These are phyloP conservation scores for Cardamine chenopodiifolia DNA, from an alignment of 345 rosid species.

Conservation along the genomic window DNA sequence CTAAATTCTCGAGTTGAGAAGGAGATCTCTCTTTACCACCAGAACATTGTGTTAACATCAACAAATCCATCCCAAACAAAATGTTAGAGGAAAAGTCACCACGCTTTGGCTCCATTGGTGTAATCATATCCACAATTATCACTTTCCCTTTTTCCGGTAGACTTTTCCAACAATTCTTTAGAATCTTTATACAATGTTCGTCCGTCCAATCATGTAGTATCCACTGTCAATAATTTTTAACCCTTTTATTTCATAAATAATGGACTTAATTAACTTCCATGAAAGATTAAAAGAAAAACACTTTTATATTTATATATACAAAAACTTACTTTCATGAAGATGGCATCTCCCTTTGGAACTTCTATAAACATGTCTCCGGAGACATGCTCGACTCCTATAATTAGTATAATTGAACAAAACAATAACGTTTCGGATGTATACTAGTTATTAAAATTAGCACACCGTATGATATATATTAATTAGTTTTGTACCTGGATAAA, in stretches of 20 bases:
- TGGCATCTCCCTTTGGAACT: too few species aligned
- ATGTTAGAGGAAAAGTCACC: conserved; percentile 28
- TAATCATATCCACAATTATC: conserved; percentile 44
- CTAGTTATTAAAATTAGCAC: too few species aligned
- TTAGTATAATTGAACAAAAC: too few species aligned
- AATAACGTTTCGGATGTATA: too few species aligned
- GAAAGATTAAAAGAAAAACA: too few species aligned
- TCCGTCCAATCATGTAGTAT: conserved; percentile 53
- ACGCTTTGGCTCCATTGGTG: conserved; percentile 34
- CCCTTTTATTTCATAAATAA: background rate
- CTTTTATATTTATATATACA: too few species aligned
- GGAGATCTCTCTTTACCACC: conserved; percentile 53
- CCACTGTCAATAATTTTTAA: conserved; percentile 36
- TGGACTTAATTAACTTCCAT: background rate
- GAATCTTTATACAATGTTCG: conserved; percentile 45
- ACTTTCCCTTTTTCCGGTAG: conserved; percentile 48
- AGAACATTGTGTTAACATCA: conserved; percentile 47
- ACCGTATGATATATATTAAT: too few species aligned
- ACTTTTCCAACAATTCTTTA: conserved; percentile 53
- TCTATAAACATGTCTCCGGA: too few species aligned
- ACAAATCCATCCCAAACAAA: conserved; percentile 40
- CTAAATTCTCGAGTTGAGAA: conserved; percentile 44
- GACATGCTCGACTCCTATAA: too few species aligned
- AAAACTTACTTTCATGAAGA: too few species aligned
- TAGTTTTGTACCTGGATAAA: too few species aligned